Base-by-base conservation (phyloP, 306 rosid species). In the Crotalaria pallida region DNA sequence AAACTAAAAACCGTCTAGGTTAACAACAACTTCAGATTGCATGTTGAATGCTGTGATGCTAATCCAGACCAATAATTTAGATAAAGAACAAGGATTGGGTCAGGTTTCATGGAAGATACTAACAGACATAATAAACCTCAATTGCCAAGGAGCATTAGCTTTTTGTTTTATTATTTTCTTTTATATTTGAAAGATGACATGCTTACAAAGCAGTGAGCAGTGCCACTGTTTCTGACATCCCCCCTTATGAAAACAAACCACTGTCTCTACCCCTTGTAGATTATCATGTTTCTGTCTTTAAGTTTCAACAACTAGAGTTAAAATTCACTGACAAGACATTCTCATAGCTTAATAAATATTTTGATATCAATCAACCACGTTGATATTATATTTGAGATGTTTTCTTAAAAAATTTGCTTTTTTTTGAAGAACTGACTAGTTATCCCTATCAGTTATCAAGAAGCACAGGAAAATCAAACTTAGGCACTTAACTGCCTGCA, bases 11-110 rank as follows among this genome's bases (percentile, higher is more conserved):
- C 63, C 43, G 16, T 36, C 44, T 71, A 34, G 55, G 59, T 47
- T 21, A 36, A 57, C 68, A 56, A 27, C 66, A 57, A 41, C 44
- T 47, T 56, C 29, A 56, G 65, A 65, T 56, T 24, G 12, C 50
- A 34, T 47, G 63, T 64, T 36, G 52, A 64, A 22, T 63, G 74
- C 5, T 45, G 22, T 61, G n/a, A 8, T 38, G 73, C 50, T 73
- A 41, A 26, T 41, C 10, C 71, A 41, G 26, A 29, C 10, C 71
- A 63, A 27, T 49, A 45, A 29, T 34, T 18, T 49, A 58, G 61
- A 40, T 41, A 11, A 9, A 24, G 65, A 50, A 59, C 49, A 59
- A 59, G 40, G 51, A 19, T 15, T 60, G 31, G 50, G 40, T 61
- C 31, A 27, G 58, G 41, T 34, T 76, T 19, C 29, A 15, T 15